Conservation (phyloP, 73 alveolate species). For the Tetrahymena borealis region DNA sequence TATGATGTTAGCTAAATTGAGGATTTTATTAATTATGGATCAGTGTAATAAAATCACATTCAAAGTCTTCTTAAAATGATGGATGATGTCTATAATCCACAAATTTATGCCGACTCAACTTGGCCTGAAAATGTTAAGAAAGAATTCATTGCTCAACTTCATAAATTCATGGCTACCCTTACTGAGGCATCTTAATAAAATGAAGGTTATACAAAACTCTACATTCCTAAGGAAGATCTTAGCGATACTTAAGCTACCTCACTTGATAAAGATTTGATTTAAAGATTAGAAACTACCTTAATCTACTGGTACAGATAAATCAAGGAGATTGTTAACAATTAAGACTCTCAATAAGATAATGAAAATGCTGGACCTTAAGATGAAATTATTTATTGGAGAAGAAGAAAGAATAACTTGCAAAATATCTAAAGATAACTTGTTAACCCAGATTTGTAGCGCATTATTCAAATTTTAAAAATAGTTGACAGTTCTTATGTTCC, state of each 20-base stretch:
- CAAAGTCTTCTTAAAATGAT: slow-evolving; percentile 85
- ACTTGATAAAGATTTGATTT: slow-evolving; percentile 94
- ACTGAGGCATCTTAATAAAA: slow-evolving; percentile 89
- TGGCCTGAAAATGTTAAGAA: slow-evolving; percentile 99
- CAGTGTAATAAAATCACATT: slow-evolving; percentile 83
- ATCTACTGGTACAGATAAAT: slow-evolving; percentile 97
- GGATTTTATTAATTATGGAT: slow-evolving; percentile 71
- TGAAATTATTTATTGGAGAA: slow-evolving; percentile 78
- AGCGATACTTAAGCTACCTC: slow-evolving; percentile 90
- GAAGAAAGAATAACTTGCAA: slow-evolving; percentile 68
- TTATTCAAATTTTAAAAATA: slow-evolving; percentile 55
- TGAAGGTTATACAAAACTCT: slow-evolving; percentile 87
- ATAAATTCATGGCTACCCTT: slow-evolving; percentile 92
- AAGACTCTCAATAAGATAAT: slow-evolving; percentile 77
- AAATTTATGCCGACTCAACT: slow-evolving; percentile 66
- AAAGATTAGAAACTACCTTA: slow-evolving; percentile 93
- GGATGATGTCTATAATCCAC: slow-evolving; percentile 84
- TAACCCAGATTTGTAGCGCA: slow-evolving; percentile 78
- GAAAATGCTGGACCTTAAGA: slow-evolving; percentile 85
- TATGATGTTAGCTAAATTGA: slow-evolving; percentile 66
- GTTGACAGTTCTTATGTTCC: slow-evolving; percentile 78
- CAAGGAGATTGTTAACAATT: slow-evolving; percentile 91
- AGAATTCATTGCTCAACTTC: slow-evolving; percentile 94
- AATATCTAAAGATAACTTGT: slow-evolving; percentile 65
- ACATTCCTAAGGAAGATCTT: slow-evolving; percentile 96